Evolutionary conservation across 2,329 filamentous ascomycete genomes (phyloP).

Genomic region (Colletotrichum abscissum): DNA sequence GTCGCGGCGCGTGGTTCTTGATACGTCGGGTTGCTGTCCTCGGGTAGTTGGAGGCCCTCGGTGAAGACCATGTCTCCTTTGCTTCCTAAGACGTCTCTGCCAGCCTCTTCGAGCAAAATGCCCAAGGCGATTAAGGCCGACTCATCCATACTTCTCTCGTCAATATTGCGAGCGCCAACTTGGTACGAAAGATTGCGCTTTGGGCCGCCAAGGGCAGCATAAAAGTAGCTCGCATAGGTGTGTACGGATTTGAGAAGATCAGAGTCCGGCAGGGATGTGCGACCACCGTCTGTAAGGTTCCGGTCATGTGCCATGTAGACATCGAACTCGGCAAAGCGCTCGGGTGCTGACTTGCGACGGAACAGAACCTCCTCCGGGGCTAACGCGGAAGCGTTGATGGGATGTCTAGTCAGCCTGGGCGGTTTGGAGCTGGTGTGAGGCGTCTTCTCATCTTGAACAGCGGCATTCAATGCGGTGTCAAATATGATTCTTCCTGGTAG

Average conservation of each 20-base stretch:
- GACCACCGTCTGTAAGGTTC: conserved; percentile 59
- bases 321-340: conserved; percentile 77
- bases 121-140: conserved; percentile 81
- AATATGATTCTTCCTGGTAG: conserved; percentile 28
- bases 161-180: conserved; percentile 46
- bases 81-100: conserved; percentile 68
- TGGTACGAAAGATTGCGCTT: conserved; percentile 21
- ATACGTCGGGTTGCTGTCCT: conserved; percentile 15
- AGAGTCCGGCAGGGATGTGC: conserved; percentile 70
- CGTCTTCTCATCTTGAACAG: conserved; percentile 6
- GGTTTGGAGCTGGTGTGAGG: conserved; percentile 6
- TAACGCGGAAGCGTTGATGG: conserved; percentile 51
- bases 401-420: conserved; percentile 38
- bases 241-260: conserved; percentile 78
- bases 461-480: conserved; percentile 3
- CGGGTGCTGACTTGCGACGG: conserved; percentile 70
- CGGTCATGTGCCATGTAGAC: conserved; percentile 74
- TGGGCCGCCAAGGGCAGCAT: conserved; percentile 55
- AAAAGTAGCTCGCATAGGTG: conserved; percentile 75
- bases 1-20: background rate
- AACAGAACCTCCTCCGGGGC: conserved; percentile 80
- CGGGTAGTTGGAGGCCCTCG: conserved; percentile 58
- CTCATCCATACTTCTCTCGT: conserved; percentile 78
- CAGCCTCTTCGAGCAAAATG: conserved; percentile 79
- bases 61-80: conserved; percentile 79